These are phyloP conservation scores for Parastagonospora avenae DNA, from an alignment of 2,329 filamentous ascomycete genomes.

Conservation along the genomic window DNA sequence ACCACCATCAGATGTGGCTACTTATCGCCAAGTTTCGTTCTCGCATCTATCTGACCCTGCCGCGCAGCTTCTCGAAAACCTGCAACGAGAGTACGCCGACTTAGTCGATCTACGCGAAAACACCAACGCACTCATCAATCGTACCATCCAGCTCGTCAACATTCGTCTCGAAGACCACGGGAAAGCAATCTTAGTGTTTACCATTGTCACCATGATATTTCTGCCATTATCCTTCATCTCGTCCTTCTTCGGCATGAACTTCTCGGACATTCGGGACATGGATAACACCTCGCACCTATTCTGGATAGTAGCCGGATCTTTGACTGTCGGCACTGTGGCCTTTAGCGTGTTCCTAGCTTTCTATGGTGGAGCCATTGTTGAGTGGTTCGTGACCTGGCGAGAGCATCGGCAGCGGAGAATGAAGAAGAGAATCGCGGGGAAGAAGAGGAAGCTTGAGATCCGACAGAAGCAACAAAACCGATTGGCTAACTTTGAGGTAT, in stretches of 20 bases:
- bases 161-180: conserved; percentile 53
- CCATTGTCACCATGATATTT: conserved; percentile 52
- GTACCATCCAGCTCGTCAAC: conserved; percentile 53
- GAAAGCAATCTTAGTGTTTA: conserved; percentile 52
- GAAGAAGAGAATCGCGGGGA: conserved; percentile 10
- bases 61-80: conserved; percentile 48
- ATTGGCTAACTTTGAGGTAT: conserved; percentile 19
- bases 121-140: conserved; percentile 50
- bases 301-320: conserved; percentile 47
- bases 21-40: conserved; percentile 47
- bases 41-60: conserved; percentile 45
- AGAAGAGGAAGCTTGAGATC: conserved; percentile 3
- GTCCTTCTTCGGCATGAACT: conserved; percentile 53
- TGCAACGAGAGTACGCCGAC: conserved; percentile 48
- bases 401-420: conserved; percentile 28
- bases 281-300: conserved; percentile 46
- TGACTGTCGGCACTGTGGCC: conserved; percentile 48
- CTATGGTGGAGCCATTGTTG: conserved; percentile 46
- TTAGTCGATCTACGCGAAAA: conserved; percentile 50
- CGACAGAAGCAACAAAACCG: conserved; percentile 4
- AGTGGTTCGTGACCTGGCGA: conserved; percentile 45
- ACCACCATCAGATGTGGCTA: conserved; percentile 32
- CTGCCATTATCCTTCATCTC: conserved; percentile 52
- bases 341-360: conserved; percentile 49
- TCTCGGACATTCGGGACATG: conserved; percentile 49